Evolutionary conservation across 768 basidiomycete genomes (phyloP).

Genomic region (Psilocybe cyanescens): DNA sequence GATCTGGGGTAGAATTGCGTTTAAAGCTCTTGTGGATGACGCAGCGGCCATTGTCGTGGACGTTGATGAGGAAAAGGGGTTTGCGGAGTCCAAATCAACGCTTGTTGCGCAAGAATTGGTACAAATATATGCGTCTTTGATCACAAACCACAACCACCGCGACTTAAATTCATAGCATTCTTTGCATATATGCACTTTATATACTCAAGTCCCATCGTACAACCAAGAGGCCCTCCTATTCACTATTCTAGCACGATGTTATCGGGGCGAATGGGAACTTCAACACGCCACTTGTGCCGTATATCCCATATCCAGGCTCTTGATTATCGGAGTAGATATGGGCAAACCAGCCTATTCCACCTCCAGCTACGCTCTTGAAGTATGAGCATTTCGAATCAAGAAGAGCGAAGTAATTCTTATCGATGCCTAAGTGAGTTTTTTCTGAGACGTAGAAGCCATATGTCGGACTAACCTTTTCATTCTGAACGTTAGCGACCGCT

Average conservation of each 20-base stretch:
- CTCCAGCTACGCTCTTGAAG: constrained; percentile 60
- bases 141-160: constrained; percentile 4
- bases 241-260: constrained; percentile 54
- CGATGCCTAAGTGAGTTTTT: background rate
- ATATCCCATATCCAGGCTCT: constrained; percentile 75
- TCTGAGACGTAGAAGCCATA: background rate
- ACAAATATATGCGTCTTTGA: background rate
- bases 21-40: constrained; percentile 65
- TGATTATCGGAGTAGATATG: constrained; percentile 75
- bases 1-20: constrained; percentile 77
- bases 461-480: constrained; percentile 53
- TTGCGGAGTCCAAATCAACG: constrained; percentile 19
- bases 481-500: constrained; percentile 65
- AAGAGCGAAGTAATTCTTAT: constrained; percentile 64
- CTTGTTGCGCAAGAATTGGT: background rate
- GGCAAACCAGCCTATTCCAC: constrained; percentile 82
- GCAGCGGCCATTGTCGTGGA: constrained; percentile 25
- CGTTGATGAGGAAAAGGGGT: constrained; percentile 16
- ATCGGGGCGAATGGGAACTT: constrained; percentile 72
- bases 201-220: background rate
- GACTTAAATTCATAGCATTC: background rate
- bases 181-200: background rate
- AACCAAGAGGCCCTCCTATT: background rate
- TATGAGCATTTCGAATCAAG: constrained; percentile 67
- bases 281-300: constrained; percentile 44